These are phyloP conservation scores for Bryopsis sp. DNA, from an alignment of 139 green algal genomes.

Conservation along the genomic window DNA sequence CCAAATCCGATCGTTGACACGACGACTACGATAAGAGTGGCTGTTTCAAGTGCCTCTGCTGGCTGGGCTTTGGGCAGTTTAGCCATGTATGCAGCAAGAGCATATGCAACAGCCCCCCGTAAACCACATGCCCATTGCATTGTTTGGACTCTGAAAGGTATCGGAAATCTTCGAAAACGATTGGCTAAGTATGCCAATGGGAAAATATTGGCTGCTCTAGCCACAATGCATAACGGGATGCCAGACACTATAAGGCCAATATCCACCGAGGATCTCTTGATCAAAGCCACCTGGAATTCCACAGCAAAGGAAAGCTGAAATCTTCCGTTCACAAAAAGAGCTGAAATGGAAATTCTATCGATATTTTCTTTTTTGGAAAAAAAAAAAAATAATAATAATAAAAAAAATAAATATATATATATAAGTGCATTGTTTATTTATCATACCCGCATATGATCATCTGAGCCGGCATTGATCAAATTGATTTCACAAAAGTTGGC, in stretches of 20 bases:
- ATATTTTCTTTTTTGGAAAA: too few relatives aligned
- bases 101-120: slow-evolving; percentile 5
- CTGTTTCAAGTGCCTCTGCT: neutral
- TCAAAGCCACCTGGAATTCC: slow-evolving; percentile 7
- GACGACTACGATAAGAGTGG: neutral
- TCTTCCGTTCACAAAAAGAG: too few relatives aligned
- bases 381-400: too few relatives aligned
- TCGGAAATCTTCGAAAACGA: neutral
- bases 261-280: neutral
- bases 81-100: neutral
- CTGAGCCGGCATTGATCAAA: too few relatives aligned
- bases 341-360: too few relatives aligned
- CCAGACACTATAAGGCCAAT: neutral
- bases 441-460: too few relatives aligned
- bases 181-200: neutral
- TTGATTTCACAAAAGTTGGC: too few relatives aligned
- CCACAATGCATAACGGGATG: neutral
- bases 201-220: neutral
- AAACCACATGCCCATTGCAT: slow-evolving; percentile 1
- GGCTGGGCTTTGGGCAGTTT: slow-evolving; percentile 3
- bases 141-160: neutral
- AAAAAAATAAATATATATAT: too few relatives aligned
- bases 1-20: slow-evolving; percentile 6
- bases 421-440: too few relatives aligned
- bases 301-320: too few relatives aligned